Evolutionary conservation across 208 protist species (phyloP).

Genomic region (Naegleria gruberi): DNA sequence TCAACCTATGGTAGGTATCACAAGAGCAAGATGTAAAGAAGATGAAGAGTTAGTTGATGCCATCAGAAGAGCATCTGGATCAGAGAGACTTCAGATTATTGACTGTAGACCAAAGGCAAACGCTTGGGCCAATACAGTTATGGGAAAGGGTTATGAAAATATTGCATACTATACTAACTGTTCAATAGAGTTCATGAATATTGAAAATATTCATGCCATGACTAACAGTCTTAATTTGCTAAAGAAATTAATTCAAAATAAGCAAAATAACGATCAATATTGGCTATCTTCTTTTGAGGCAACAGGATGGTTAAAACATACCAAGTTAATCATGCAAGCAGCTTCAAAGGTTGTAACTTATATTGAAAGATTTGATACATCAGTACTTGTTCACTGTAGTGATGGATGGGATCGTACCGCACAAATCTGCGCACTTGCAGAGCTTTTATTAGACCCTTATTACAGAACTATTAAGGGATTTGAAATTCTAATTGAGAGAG

Average conservation of each 20-base stretch:
- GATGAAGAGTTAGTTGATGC: slow-evolving; percentile 34
- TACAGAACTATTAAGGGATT: slow-evolving; percentile 71
- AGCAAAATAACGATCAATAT: not conserved
- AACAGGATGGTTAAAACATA: slow-evolving; percentile 11
- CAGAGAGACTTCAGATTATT: slow-evolving; percentile 37
- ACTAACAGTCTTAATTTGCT: not conserved
- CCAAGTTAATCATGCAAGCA: not conserved
- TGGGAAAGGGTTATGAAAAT: slow-evolving; percentile 56
- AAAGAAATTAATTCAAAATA: not conserved
- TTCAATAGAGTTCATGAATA: slow-evolving; percentile 44
- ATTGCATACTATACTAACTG: slow-evolving; percentile 37
- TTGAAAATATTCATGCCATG: slow-evolving; percentile 46
- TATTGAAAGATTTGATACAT: not conserved
- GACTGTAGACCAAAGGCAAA: slow-evolving; percentile 48
- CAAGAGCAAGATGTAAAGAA: slow-evolving; percentile 3
- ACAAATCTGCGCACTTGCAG: slow-evolving; percentile 63
- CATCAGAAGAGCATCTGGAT: not conserved
- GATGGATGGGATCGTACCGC: slow-evolving; percentile 93
- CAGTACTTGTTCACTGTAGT: slow-evolving; percentile 41
- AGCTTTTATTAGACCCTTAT: slow-evolving; percentile 82
- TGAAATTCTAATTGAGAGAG: slow-evolving; percentile 75
- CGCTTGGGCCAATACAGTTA: slow-evolving; percentile 45
- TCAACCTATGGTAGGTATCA: slow-evolving; percentile 61
- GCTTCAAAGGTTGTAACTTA: not conserved
- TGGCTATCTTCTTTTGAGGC: not conserved